phyloP scores from a whole-genome alignment of 345 rosid species.

The Hibiscus mutabilis region DNA sequence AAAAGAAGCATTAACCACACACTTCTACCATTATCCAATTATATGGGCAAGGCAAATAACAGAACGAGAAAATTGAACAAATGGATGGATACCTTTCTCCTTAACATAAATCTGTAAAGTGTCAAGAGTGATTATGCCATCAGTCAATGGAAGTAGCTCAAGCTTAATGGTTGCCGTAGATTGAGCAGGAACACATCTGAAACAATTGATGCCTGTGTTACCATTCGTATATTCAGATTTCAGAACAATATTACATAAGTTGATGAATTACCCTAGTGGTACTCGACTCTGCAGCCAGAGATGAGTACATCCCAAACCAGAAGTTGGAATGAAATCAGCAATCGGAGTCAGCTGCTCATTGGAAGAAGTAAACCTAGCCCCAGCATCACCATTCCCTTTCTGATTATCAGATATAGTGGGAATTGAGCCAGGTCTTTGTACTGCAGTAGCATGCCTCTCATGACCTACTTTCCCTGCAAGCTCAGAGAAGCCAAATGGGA shows the following conservation, averaged over 20 bases:
- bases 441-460: neutral
- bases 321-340: constrained; percentile 58
- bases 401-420: constrained; percentile 21
- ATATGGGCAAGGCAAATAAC: neutral
- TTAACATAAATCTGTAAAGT: constrained; percentile 69
- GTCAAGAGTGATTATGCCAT: constrained; percentile 83
- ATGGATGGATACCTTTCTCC: neutral
- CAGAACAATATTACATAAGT: constrained; percentile 8
- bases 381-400: constrained; percentile 34
- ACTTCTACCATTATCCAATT: neutral
- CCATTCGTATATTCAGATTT: constrained; percentile 6
- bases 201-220: constrained; percentile 20
- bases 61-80: neutral
- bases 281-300: constrained; percentile 98
- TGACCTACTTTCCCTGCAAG: too few relatives aligned
- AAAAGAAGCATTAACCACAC: neutral
- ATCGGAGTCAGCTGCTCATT: constrained; percentile 39
- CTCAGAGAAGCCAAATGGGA: too few relatives aligned
- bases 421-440: constrained; percentile 19
- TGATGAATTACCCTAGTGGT: constrained; percentile 71
- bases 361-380: constrained; percentile 27
- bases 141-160: constrained; percentile 92
- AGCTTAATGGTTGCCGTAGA: constrained; percentile 81
- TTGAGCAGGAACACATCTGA: constrained; percentile 84
- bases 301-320: constrained; percentile 81